Evolutionary conservation across 2,329 filamentous ascomycete genomes (phyloP), one percentile per base, ranked within the genome.

Genomic region (Lanzia echinophila): DNA sequence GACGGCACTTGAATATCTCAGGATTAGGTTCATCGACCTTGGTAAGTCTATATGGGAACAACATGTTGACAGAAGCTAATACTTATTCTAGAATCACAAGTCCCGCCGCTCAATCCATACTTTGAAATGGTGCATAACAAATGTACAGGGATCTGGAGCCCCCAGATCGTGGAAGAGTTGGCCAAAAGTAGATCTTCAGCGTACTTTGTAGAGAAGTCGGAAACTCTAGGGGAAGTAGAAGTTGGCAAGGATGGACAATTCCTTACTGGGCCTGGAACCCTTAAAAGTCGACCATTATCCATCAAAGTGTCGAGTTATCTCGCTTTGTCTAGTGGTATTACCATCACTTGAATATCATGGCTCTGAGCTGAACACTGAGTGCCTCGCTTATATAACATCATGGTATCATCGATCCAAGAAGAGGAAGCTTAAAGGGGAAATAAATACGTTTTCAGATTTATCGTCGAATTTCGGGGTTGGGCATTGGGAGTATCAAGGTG

Each of bases 11-110:
- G 72, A 82, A 43, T 81, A 82, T 66, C 68, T 90, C 58, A 77
- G 86, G 54, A 88, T 90, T 63, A 82, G 86, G 52, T 90, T 87
- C 63, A 83, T 90, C 50, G 86, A 90, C 68, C 74, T 90, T 76
- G 82, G 84, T 74, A 61, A 74, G 45, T 52, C 20, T 12, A 12
- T 20, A 22, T 31, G 33, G 38, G 17, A 7, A 10, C 36, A 19
- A 36, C 11, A 15, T 22, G 12, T n/a, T 36, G 13, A 20, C 17
- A 43, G 2, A 10, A 10, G 22, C 38, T 43, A 63, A 46, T 44
- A 56, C 44, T 8, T 36, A n/a, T 31, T 6, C 15, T 10, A 84
- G 86, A 90, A 65, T 87, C 85, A 2, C 80, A 83, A 2, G 76
- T 86, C 13, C 86, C 85, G 3, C 79, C 83, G 1, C 71, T 89